phyloP scores from a whole-genome alignment of 1,284 basidiomycete genomes.

The Rhodotorula sp. region DNA sequence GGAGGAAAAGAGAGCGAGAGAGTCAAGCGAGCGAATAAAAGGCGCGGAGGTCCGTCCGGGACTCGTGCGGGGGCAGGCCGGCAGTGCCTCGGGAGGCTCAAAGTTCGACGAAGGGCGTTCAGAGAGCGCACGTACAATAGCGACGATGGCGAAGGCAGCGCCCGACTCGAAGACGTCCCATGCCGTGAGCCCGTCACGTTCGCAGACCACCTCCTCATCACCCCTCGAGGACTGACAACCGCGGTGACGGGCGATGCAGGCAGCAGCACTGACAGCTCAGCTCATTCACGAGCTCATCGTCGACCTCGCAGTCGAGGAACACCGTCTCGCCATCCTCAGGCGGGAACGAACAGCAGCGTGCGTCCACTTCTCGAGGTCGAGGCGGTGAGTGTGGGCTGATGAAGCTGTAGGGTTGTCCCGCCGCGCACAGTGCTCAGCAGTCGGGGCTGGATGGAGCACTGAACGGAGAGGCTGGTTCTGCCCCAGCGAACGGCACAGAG shows the following conservation, averaged over 20 bases:
- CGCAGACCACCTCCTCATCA: background rate
- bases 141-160: background rate
- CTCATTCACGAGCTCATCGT: slow-evolving; percentile 28
- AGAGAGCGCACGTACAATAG: too few species aligned
- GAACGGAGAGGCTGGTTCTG: background rate
- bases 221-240: background rate
- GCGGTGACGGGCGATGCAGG: slow-evolving; percentile 1
- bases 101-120: background rate
- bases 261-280: slow-evolving; percentile 14
- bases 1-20: background rate
- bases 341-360: slow-evolving; percentile 8
- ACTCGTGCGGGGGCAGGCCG: too few species aligned
- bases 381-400: background rate
- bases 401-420: background rate
- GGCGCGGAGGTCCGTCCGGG: background rate
- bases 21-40: background rate
- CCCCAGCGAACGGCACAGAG: background rate
- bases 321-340: slow-evolving; percentile 16
- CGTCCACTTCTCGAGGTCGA: background rate
- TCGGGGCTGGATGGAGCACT: background rate
- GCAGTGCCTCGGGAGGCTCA: too few species aligned
- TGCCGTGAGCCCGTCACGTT: background rate
- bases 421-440: background rate
- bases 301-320: slow-evolving; percentile 36
- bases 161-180: background rate